Conservation (phyloP, 176 grass and related monocot genomes). For the Carex littledalei region DNA sequence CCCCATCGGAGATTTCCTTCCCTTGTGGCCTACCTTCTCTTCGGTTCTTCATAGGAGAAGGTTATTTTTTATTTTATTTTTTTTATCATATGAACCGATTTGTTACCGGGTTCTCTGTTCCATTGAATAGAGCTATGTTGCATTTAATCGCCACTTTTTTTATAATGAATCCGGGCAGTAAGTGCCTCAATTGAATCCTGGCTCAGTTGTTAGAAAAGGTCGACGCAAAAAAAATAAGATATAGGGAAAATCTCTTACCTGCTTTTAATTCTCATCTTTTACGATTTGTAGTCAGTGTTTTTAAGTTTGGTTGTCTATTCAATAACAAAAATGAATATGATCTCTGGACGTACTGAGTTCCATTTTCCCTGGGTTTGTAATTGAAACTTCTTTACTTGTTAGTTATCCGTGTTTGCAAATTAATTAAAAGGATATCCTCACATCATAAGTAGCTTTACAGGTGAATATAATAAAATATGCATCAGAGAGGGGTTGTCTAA, state of each 20-base stretch:
- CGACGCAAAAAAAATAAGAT: neutral
- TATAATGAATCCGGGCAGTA: neutral
- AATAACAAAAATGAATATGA: neutral
- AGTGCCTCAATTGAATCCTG: neutral
- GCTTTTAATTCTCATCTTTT: neutral
- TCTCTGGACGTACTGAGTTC: neutral
- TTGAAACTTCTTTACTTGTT: neutral
- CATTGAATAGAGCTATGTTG: neutral
- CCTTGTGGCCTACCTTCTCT: constrained; percentile 72
- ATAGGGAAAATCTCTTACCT: neutral
- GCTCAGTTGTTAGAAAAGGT: neutral
- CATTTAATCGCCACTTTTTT: neutral
- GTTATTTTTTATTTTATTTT: constrained; percentile 17
- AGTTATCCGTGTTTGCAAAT: neutral
- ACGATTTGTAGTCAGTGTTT: neutral
- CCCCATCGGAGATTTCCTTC: constrained; percentile 39
- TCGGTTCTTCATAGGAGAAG: constrained; percentile 75
- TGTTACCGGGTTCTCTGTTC: neutral
- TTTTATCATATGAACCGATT: neutral
- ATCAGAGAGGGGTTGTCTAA: neutral
- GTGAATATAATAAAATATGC: neutral
- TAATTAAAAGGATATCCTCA: neutral
- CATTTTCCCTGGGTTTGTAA: neutral
- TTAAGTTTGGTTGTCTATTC: neutral
- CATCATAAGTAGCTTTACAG: neutral